Base-by-base conservation (phyloP, 1,284 basidiomycete species). In the Ceraceosorus guamensis region DNA sequence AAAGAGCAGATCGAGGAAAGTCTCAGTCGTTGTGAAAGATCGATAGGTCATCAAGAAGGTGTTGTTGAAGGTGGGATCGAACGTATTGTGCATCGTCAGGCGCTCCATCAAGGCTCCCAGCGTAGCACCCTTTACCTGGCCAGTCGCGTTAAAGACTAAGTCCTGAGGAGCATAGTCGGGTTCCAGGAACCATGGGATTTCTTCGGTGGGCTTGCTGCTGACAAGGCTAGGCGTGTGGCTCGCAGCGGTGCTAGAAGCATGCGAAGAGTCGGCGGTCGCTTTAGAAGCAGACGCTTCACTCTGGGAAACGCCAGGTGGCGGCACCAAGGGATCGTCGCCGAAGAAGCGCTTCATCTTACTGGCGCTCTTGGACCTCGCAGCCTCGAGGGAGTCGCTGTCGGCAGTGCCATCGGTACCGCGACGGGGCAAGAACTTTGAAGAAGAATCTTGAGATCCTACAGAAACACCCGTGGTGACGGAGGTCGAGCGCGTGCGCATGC, bases 21-120 rank as follows among this genome's bases (percentile, higher is more conserved):
- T 87, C 55, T 89, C 83, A 16, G 90, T 80, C 1, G 86, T 87
- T 13, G 89, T 91, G 77, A 98, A 98, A 0, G 91, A 93, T 66
- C 92, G 90, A 81, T 91, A 96, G 0, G 95, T 98, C 83, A 96
- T 87, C 61, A 98, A 78, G 82, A 98, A 99, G 1, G 91, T 87
- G 75, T 88, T 87, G 75, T 85, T 88, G 78, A 89, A 98, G 5
- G 84, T 83, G 0, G 84, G 81, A 75, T 92, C 91, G 46, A 65
- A 71, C 31, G 55, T 52, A 46, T 72, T 65, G 76, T 98, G 93
- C 35, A 88, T 85, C 2, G 93, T 97, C 56, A 97, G 79, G 5
- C 89, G 83, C 71, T 91, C 91, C 4, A 97, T 85, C 6, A 97
- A 79, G 3, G 90, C 89, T 13, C 83, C 79, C 10, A 93, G 81